A percentile compares a stretch with the other conserved stretches of the same genome.
Conservation (phyloP, 2,329 filamentous ascomycete genomes). For the Neonectria punicea region DNA sequence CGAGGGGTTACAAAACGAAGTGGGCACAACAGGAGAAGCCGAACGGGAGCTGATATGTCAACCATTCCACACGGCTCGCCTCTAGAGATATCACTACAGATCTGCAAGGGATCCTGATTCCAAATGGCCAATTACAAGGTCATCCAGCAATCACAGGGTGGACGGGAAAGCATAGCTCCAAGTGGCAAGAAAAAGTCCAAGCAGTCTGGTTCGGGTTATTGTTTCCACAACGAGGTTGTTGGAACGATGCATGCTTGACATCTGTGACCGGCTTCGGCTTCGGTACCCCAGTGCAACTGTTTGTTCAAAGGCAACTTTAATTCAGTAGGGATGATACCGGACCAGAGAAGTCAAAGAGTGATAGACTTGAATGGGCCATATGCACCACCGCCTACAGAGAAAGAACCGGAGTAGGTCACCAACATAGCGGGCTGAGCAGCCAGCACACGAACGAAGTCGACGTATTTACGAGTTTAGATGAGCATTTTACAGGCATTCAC, state of each 20-base stretch:
- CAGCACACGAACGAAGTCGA: background rate
- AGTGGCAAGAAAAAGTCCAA: background rate
- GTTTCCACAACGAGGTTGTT: background rate
- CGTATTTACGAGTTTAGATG: background rate
- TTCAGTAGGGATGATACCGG: background rate
- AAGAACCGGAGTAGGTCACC: background rate
- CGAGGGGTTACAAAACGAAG: slow-evolving; percentile 82
- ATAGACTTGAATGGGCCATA: background rate
- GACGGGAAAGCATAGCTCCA: background rate
- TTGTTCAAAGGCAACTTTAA: background rate
- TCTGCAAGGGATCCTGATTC: background rate
- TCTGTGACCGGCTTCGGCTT: background rate
- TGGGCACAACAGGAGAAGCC: slow-evolving; percentile 42
- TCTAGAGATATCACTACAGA: background rate
- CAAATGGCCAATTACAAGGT: background rate
- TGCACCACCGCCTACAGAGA: background rate
- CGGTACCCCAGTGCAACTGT: background rate
- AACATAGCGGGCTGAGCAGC: background rate
- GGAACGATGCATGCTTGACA: background rate
- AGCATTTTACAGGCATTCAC: slow-evolving; percentile 6
- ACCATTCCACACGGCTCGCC: background rate
- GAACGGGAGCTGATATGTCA: slow-evolving; percentile 24
- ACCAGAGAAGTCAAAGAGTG: background rate
- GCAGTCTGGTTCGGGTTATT: background rate
- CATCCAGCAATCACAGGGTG: background rate